Conservation (phyloP, 1,139 yeast species). For the Debaryomyces sp. region DNA sequence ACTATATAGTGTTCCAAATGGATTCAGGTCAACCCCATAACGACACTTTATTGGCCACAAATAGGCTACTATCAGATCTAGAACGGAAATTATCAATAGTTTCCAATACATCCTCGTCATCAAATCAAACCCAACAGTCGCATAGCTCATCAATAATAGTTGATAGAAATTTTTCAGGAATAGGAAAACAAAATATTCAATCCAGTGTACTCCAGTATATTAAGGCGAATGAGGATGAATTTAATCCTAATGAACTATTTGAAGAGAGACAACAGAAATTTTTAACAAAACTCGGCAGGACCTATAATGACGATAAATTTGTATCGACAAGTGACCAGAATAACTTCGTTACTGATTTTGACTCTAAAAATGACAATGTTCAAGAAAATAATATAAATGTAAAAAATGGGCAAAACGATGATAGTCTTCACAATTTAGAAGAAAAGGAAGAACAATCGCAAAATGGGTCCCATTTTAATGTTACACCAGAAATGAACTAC, state of each 20-base stretch:
- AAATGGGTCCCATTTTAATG: background rate
- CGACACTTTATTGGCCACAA: conserved; percentile 23
- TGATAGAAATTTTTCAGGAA: conserved; percentile 29
- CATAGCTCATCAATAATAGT: conserved; percentile 34
- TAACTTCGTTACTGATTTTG: conserved; percentile 9
- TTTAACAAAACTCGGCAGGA: conserved; percentile 33
- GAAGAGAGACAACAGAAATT: conserved; percentile 38
- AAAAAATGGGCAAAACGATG: background rate
- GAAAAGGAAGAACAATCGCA: background rate
- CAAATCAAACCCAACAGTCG: conserved; percentile 27
- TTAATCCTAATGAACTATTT: conserved; percentile 29
- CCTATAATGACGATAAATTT: conserved; percentile 23
- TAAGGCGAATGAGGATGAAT: conserved; percentile 20
- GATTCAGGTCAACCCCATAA: conserved; percentile 7
- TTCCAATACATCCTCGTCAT: conserved; percentile 28
- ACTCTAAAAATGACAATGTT: conserved; percentile 2
- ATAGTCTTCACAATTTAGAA: background rate
- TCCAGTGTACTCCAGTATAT: conserved; percentile 36
- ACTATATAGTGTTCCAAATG: conserved; percentile 1
- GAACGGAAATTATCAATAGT: conserved; percentile 35
- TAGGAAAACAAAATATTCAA: conserved; percentile 34
- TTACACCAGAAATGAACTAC: conserved; percentile 7
- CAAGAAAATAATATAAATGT: background rate
- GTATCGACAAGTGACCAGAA: conserved; percentile 7
- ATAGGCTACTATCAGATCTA: conserved; percentile 29